Percentiles rank a stretch among this genome's conserved stretches.
Evolutionary conservation across 1,139 yeast species (phyloP).

Genomic region (Meyerozyma smithsonii): DNA sequence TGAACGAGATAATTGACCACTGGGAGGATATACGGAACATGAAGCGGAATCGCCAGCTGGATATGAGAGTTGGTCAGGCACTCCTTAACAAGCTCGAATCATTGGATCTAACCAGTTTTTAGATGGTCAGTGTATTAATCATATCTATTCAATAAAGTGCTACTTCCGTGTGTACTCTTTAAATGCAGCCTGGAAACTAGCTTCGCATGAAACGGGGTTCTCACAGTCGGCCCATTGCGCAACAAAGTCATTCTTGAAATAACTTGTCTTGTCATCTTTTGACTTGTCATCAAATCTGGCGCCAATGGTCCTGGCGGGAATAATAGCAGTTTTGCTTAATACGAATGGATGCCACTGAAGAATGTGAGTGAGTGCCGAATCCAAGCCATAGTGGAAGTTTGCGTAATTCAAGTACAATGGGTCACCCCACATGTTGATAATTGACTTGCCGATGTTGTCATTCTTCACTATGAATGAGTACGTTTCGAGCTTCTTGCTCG

Average conservation of each 20-base stretch:
- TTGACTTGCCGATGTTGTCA: conserved; percentile 56
- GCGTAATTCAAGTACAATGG: conserved; percentile 61
- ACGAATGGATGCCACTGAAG: conserved; percentile 91
- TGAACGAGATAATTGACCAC: conserved; percentile 42
- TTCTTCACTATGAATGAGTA: conserved; percentile 66
- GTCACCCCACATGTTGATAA: conserved; percentile 75
- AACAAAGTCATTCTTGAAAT: conserved; percentile 59
- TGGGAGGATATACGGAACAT: conserved; percentile 29
- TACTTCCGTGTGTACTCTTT: neutral
- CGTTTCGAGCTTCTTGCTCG: conserved; percentile 54
- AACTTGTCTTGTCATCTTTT: conserved; percentile 26
- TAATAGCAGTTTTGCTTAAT: conserved; percentile 64
- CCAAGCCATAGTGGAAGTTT: conserved; percentile 57
- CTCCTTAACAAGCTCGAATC: neutral
- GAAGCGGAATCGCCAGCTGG: neutral
- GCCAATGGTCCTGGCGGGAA: conserved; percentile 49
- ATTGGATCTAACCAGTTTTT: neutral
- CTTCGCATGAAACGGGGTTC: conserved; percentile 44
- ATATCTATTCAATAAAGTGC: neutral
- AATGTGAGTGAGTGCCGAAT: conserved; percentile 71
- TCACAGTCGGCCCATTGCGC: conserved; percentile 57
- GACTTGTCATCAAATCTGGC: conserved; percentile 21
- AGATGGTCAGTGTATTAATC: neutral
- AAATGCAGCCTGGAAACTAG: neutral
- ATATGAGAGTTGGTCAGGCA: neutral